Conservation (phyloP, 306 rosid genomes). For the Pterocarpus macrocarpus region DNA sequence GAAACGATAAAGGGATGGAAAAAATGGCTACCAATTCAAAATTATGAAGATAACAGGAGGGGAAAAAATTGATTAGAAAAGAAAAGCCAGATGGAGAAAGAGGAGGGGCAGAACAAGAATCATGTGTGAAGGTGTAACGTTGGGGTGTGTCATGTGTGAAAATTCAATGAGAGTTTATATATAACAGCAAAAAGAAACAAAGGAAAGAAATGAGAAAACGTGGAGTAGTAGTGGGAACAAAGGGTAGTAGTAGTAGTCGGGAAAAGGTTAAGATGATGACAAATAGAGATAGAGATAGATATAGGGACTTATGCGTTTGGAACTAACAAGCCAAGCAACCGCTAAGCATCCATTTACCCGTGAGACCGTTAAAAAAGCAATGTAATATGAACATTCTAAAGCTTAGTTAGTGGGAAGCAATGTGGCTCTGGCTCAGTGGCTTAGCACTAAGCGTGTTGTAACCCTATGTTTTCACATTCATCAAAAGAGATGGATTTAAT, state of each 20-base stretch:
- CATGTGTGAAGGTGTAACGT: conserved; percentile 33
- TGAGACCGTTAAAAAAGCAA: conserved; percentile 45
- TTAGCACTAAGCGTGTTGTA: not conserved
- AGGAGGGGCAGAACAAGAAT: conserved; percentile 38
- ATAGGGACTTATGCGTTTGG: conserved; percentile 39
- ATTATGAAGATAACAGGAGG: not conserved
- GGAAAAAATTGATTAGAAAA: not conserved
- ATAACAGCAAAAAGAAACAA: conserved; percentile 18
- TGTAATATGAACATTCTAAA: conserved; percentile 11
- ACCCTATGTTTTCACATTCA: conserved; percentile 11
- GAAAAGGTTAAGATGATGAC: conserved; percentile 24
- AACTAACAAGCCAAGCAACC: conserved; percentile 47
- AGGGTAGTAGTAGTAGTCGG: conserved; percentile 32
- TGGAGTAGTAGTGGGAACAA: conserved; percentile 47
- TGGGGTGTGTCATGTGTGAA: conserved; percentile 27
- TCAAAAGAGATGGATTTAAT: not conserved
- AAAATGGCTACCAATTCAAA: not conserved
- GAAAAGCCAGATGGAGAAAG: conserved; percentile 26
- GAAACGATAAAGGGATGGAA: conserved; percentile 2
- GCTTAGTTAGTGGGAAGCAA: not conserved
- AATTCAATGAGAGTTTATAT: conserved; percentile 32
- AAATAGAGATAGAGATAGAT: not conserved
- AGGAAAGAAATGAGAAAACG: conserved; percentile 38
- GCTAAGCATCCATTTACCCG: conserved; percentile 39
- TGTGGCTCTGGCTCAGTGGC: conserved; percentile 9